phyloP scores from a whole-genome alignment of 495 filamentous ascomycete genomes.

The Neurospora intermedia region DNA sequence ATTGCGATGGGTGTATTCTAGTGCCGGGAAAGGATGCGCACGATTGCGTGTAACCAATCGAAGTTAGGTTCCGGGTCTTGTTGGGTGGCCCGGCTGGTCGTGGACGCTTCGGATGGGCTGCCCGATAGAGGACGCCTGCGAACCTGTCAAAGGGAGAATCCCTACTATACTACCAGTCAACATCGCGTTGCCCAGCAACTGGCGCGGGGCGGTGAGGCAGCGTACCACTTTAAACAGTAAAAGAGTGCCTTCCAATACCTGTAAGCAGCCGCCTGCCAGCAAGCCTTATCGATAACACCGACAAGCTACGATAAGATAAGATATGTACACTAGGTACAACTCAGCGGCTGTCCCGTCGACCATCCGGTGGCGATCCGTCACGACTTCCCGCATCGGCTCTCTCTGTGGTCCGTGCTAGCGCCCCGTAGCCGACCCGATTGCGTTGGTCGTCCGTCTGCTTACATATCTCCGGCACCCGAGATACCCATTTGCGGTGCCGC shows the following conservation, averaged over 20 bases:
- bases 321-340: background rate
- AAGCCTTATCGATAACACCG: background rate
- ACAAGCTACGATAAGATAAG: background rate
- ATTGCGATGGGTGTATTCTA: background rate
- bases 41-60: background rate
- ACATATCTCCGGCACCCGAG: background rate
- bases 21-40: background rate
- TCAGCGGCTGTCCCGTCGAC: background rate
- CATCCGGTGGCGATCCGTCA: background rate
- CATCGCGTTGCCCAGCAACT: background rate
- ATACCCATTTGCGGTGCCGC: background rate
- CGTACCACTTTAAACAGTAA: no score
- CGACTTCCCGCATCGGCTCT: background rate
- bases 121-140: background rate
- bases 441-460: background rate
- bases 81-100: background rate
- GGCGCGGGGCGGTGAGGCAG: background rate
- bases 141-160: background rate
- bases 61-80: background rate
- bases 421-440: background rate
- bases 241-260: no score
- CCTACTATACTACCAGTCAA: background rate
- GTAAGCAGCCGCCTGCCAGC: background rate
- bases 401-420: background rate
- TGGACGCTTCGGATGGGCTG: background rate